A percentile compares a stretch with the other conserved stretches of the same genome.
Conservation (phyloP, 129 eudicot genomes). For the Logfia minima region DNA sequence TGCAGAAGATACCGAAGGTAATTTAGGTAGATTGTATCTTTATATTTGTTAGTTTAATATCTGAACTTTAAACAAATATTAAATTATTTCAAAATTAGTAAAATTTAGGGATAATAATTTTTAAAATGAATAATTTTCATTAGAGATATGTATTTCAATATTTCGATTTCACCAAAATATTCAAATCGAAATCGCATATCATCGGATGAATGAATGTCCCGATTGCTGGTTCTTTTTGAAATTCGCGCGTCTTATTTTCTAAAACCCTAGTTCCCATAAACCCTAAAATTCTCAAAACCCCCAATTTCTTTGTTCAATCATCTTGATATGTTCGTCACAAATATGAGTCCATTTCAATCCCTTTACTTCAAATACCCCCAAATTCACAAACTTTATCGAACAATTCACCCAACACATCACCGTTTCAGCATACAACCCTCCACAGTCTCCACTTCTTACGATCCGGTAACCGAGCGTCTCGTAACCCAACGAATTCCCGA, state of each 20-base stretch:
- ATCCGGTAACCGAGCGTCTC: slow-evolving; percentile 44
- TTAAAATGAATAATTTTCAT: too few relatives aligned
- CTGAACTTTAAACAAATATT: too few relatives aligned
- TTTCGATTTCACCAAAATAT: too few relatives aligned
- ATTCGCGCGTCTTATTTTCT: slow-evolving; percentile 22
- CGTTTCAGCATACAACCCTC: slow-evolving; percentile 16
- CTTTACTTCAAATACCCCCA: slow-evolving; percentile 30
- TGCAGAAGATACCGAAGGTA: too few relatives aligned
- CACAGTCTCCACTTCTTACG: slow-evolving; percentile 40
- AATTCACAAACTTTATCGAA: slow-evolving; percentile 34
- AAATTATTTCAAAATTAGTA: too few relatives aligned
- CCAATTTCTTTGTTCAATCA: background rate
- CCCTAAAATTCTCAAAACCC: slow-evolving; percentile 20
- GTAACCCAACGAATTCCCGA: slow-evolving; percentile 23
- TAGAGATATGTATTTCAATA: too few relatives aligned
- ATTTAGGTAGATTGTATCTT: too few relatives aligned
- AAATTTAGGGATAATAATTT: too few relatives aligned
- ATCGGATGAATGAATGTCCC: background rate
- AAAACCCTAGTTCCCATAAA: slow-evolving; percentile 19
- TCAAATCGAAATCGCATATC: background rate
- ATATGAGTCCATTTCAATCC: slow-evolving; percentile 46
- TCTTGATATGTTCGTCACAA: slow-evolving; percentile 32
- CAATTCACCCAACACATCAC: slow-evolving; percentile 30
- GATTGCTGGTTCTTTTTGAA: slow-evolving; percentile 11
- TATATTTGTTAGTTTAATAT: too few relatives aligned